These are phyloP conservation scores for Globisporangium cederbergense DNA, from an alignment of 352 stramenopile species.

Conservation along the genomic window DNA sequence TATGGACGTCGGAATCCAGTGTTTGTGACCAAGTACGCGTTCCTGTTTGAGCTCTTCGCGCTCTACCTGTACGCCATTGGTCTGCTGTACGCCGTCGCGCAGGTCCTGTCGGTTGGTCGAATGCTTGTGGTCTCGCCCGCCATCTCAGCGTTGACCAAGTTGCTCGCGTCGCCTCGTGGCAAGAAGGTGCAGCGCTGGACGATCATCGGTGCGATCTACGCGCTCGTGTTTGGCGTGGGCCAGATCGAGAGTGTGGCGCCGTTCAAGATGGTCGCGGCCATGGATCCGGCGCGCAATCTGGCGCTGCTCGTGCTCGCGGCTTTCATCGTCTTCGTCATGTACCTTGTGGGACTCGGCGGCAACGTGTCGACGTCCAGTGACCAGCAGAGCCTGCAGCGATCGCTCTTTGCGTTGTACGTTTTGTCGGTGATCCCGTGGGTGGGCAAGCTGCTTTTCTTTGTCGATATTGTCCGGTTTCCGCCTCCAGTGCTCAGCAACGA, in stretches of 20 bases:
- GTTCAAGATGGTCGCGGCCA: slow-evolving; percentile 19
- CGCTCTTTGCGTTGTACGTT: slow-evolving; percentile 50
- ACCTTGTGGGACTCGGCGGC: slow-evolving; percentile 48
- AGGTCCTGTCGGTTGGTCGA: slow-evolving; percentile 35
- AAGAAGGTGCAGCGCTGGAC: slow-evolving; percentile 45
- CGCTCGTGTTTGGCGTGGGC: slow-evolving; percentile 32
- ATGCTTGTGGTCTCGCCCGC: slow-evolving; percentile 38
- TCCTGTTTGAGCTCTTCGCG: slow-evolving; percentile 28
- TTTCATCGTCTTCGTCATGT: slow-evolving; percentile 40
- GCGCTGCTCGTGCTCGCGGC: slow-evolving; percentile 46
- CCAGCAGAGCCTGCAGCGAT: slow-evolving; percentile 53
- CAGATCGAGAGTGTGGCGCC: slow-evolving; percentile 30
- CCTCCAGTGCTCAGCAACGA: slow-evolving; percentile 36
- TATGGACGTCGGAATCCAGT: slow-evolving; percentile 12
- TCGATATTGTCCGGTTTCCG: slow-evolving; percentile 40
- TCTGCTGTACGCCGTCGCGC: slow-evolving; percentile 41
- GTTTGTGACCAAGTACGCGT: slow-evolving; percentile 14
- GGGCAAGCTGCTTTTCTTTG: slow-evolving; percentile 64
- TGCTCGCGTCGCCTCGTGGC: slow-evolving; percentile 20
- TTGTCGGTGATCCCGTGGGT: slow-evolving; percentile 60
- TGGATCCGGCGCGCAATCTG: slow-evolving; percentile 36
- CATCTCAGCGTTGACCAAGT: slow-evolving; percentile 19
- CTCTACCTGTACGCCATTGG: slow-evolving; percentile 60
- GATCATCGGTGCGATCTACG: slow-evolving; percentile 36
- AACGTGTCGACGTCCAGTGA: slow-evolving; percentile 31